Evolutionary conservation across 225 moss, liverwort and hornwort genomes (phyloP).

Genomic region (Polytrichum formosum): DNA sequence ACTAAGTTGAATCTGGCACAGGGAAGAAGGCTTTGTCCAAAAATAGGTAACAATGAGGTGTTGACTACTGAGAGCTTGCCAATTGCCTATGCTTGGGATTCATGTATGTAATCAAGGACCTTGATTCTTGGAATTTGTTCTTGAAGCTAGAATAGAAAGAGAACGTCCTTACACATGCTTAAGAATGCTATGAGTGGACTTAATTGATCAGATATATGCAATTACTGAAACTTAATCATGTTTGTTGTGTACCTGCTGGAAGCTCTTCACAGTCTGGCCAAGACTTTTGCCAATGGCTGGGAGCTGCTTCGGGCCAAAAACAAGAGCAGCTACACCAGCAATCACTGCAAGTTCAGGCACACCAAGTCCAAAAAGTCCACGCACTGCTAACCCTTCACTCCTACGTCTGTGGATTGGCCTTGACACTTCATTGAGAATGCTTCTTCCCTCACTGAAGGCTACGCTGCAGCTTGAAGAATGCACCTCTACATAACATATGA

Average conservation of each 20-base stretch:
- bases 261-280: slow-evolving; percentile 83
- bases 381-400: slow-evolving; percentile 32
- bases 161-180: no score
- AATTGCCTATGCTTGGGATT: no score
- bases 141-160: no score
- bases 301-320: slow-evolving; percentile 88
- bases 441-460: slow-evolving; percentile 37
- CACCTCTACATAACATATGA: slow-evolving; percentile 20
- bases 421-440: slow-evolving; percentile 8
- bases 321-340: slow-evolving; percentile 76
- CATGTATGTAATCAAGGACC: no score
- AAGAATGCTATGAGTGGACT: no score
- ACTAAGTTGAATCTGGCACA: no score
- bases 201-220: background rate
- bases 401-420: slow-evolving; percentile 17
- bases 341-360: slow-evolving; percentile 86
- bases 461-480: slow-evolving; percentile 33
- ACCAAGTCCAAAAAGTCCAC: slow-evolving; percentile 75
- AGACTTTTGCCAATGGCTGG: slow-evolving; percentile 81
- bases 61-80: no score
- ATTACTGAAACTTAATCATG: background rate
- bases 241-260: slow-evolving; percentile 59
- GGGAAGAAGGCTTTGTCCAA: no score
- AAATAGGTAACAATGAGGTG: no score
- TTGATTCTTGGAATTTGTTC: no score